Percentiles rank a stretch among this genome's conserved stretches.
phyloP scores from a whole-genome alignment of 148 eudicot species.

The Heliamphora exappendiculata region DNA sequence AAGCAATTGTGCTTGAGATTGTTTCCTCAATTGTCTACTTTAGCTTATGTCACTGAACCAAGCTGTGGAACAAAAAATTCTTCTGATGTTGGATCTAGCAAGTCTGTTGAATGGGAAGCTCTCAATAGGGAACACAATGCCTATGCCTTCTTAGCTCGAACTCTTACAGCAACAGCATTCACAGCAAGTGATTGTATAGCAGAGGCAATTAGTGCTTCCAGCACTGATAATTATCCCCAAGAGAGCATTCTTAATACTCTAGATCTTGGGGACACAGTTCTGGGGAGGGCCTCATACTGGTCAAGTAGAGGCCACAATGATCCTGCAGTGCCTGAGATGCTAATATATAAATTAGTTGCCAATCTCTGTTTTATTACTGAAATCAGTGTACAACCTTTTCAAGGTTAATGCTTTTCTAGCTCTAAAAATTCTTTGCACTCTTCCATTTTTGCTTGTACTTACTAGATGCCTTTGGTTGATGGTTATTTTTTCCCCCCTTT shows the following conservation, averaged over 20 bases:
- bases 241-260: slow-evolving; percentile 69
- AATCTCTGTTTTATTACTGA: slow-evolving; percentile 57
- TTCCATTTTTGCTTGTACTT: background rate
- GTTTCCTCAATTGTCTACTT: slow-evolving; percentile 51
- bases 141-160: slow-evolving; percentile 41
- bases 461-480: background rate
- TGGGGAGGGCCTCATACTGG: slow-evolving; percentile 64
- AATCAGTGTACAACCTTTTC: slow-evolving; percentile 60
- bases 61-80: slow-evolving; percentile 25
- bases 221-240: slow-evolving; percentile 79
- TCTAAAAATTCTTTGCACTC: background rate
- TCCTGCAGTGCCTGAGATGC: slow-evolving; percentile 56
- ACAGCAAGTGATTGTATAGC: slow-evolving; percentile 45
- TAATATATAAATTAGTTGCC: slow-evolving; percentile 48
- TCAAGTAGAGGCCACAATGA: slow-evolving; percentile 63
- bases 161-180: slow-evolving; percentile 34
- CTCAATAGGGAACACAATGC: slow-evolving; percentile 43
- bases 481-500: slow-evolving; percentile 37
- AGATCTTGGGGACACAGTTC: slow-evolving; percentile 52
- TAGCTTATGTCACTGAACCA: slow-evolving; percentile 41
- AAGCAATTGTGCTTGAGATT: slow-evolving; percentile 54
- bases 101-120: slow-evolving; percentile 24
- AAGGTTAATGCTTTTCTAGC: slow-evolving; percentile 34
- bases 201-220: slow-evolving; percentile 64
- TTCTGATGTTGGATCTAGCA: slow-evolving; percentile 35